These are phyloP conservation scores for Raddia distichophylla DNA, from an alignment of 176 grass and related monocot species.

Conservation along the genomic window DNA sequence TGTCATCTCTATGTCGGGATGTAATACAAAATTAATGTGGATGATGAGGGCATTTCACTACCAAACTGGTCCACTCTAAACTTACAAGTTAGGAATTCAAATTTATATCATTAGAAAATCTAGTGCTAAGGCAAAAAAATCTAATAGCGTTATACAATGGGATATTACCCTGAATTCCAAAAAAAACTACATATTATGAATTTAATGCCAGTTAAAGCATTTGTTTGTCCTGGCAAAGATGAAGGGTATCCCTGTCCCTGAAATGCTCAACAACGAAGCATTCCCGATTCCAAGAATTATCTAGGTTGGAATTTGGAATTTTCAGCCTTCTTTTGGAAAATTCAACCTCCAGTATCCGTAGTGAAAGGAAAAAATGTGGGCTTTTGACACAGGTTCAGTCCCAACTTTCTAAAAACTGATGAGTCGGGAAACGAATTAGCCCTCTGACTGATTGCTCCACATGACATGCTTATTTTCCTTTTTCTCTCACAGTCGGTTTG, in stretches of 20 bases:
- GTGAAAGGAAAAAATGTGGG: neutral
- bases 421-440: neutral
- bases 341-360: neutral
- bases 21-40: slow-evolving; percentile 8
- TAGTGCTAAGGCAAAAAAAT: neutral
- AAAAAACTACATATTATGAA: neutral
- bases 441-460: neutral
- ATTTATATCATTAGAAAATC: neutral
- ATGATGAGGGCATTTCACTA: neutral
- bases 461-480: neutral
- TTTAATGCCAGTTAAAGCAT: neutral
- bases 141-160: too few relatives aligned
- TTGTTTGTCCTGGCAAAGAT: slow-evolving; percentile 1
- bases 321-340: neutral
- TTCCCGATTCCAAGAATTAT: neutral
- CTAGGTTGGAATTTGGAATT: slow-evolving; percentile 1
- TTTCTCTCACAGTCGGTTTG: neutral
- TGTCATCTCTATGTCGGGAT: neutral
- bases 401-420: too few relatives aligned
- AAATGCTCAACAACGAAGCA: neutral
- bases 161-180: neutral
- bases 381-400: neutral
- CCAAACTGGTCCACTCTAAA: neutral
- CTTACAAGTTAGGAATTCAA: neutral
- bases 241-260: neutral